Conservation (phyloP, 2,329 filamentous ascomycete species). For the Aspergillus nomiae region DNA sequence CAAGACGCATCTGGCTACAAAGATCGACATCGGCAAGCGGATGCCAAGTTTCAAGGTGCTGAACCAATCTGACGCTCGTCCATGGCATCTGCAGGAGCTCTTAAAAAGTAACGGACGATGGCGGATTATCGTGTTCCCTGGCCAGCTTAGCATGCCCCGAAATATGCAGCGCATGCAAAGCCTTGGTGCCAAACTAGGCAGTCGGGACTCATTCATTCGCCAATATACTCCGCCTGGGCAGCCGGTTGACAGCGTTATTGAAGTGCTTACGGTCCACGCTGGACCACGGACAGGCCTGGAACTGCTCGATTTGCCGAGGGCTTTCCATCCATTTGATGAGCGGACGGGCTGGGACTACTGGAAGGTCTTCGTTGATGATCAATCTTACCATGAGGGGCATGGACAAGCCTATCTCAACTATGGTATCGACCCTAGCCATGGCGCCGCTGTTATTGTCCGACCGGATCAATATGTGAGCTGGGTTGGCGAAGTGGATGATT, state of each 20-base stretch:
- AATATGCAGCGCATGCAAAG: background rate
- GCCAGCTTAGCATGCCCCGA: background rate
- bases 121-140: constrained; percentile 53
- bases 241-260: constrained; percentile 5
- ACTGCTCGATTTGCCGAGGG: constrained; percentile 11
- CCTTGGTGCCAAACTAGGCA: background rate
- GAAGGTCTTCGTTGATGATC: constrained; percentile 17
- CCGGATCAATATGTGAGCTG: constrained; percentile 15
- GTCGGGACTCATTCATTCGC: background rate
- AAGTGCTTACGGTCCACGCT: constrained; percentile 11
- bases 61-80: constrained; percentile 40
- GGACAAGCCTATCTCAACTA: constrained; percentile 6
- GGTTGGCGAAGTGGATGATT: constrained; percentile 13
- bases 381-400: constrained; percentile 16
- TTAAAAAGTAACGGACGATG: constrained; percentile 42
- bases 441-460: constrained; percentile 12
- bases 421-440: constrained; percentile 7
- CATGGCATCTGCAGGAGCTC: constrained; percentile 41
- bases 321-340: constrained; percentile 10
- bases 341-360: constrained; percentile 19
- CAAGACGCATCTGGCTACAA: constrained; percentile 22
- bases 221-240: background rate
- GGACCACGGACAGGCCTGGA: constrained; percentile 9
- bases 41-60: constrained; percentile 39
- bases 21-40: constrained; percentile 37